Percentiles rank a stretch among this genome's conserved stretches.
Conservation (phyloP, 2,329 filamentous ascomycete species). For the Aspergillus floridensis region DNA sequence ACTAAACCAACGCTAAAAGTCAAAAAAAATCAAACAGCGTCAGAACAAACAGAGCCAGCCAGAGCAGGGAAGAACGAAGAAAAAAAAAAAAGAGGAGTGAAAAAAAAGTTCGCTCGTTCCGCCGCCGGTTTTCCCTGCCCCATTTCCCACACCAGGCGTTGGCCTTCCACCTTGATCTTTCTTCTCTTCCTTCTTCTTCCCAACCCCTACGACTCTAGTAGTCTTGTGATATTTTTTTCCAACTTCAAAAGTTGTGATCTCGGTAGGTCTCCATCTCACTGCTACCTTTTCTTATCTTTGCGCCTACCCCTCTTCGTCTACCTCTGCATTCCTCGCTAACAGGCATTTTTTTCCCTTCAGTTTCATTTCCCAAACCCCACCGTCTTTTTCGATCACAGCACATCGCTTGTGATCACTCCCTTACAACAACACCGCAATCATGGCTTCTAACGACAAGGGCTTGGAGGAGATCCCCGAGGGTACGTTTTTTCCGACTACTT, state of each 20-base stretch:
- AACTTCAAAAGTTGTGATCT: conserved; percentile 35
- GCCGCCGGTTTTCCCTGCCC: conserved; percentile 18
- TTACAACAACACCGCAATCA: conserved; percentile 70
- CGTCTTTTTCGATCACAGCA: conserved; percentile 62
- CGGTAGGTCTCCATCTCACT: conserved; percentile 23
- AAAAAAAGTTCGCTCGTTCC: conserved; percentile 17
- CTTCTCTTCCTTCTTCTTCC: conserved; percentile 16
- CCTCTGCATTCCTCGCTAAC: conserved; percentile 34
- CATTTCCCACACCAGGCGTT: conserved; percentile 20
- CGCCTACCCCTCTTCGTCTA: conserved; percentile 30
- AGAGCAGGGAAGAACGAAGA: conserved; percentile 7
- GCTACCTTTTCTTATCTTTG: conserved; percentile 15
- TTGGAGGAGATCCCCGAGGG: conserved; percentile 96
- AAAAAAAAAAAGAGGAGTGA: conserved; percentile 13
- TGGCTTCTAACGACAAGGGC: conserved; percentile 92
- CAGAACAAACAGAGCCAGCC: conserved; percentile 2
- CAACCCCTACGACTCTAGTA: conserved; percentile 24
- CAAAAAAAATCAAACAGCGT: conserved; percentile 26
- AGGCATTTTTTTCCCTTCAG: conserved; percentile 20
- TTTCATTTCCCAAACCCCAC: conserved; percentile 33
- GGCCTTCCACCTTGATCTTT: conserved; percentile 14
- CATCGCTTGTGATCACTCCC: conserved; percentile 68
- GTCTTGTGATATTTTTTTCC: conserved; percentile 35
- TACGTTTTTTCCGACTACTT: conserved; percentile 53
- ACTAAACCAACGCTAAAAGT: conserved; percentile 21